A percentile compares a stretch with the other conserved stretches of the same genome.
Evolutionary conservation across 1,284 basidiomycete genomes (phyloP).

Genomic region (Singerocomus rubriflavus): DNA sequence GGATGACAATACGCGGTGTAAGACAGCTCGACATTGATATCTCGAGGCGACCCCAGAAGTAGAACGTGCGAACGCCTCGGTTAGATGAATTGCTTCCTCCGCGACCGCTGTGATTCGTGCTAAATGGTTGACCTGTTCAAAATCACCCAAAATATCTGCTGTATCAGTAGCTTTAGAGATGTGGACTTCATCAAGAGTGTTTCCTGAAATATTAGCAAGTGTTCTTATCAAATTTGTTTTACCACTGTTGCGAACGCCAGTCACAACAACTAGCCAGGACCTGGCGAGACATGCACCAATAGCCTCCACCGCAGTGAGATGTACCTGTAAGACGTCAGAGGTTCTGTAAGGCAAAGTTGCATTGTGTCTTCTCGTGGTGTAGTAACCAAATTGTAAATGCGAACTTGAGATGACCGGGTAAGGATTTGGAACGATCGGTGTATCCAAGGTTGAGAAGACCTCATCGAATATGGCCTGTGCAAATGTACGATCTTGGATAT

Average conservation of each 20-base stretch:
- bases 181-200: conserved; percentile 68
- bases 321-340: conserved; percentile 56
- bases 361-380: conserved; percentile 48
- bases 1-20: conserved; percentile 27
- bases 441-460: conserved; percentile 47
- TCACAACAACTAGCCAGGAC: conserved; percentile 88
- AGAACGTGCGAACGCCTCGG: conserved; percentile 42
- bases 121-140: conserved; percentile 80
- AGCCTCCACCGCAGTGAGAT: conserved; percentile 73
- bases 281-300: conserved; percentile 73
- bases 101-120: conserved; percentile 41
- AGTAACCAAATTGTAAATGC: conserved; percentile 76
- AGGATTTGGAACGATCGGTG: conserved; percentile 15
- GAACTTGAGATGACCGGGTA: conserved; percentile 44
- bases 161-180: conserved; percentile 91
- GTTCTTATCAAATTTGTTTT: conserved; percentile 78
- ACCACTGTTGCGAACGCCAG: conserved; percentile 72
- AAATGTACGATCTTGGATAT: conserved; percentile 56
- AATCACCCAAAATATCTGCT: conserved; percentile 91
- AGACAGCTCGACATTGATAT: conserved; percentile 17
- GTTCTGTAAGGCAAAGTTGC: conserved; percentile 39
- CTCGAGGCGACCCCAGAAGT: conserved; percentile 33
- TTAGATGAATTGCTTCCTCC: conserved; percentile 39
- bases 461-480: conserved; percentile 64
- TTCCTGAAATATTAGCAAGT: conserved; percentile 73